phyloP scores from a whole-genome alignment of 1,139 yeast genomes.

The Magnusiomyces fungicola region DNA sequence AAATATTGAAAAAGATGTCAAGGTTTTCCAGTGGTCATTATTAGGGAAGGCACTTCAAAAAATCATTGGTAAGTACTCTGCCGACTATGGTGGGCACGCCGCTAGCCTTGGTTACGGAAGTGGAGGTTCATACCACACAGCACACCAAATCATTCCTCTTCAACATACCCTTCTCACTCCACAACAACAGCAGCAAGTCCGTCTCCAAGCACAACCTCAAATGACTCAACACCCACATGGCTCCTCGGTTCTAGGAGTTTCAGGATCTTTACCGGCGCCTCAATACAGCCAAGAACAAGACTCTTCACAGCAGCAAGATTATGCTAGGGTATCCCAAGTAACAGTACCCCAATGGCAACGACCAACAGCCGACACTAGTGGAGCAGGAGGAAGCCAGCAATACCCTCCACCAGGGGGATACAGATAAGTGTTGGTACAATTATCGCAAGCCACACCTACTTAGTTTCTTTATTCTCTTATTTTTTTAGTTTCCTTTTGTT shows the following conservation, averaged over 20 bases:
- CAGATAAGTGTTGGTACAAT: too few relatives aligned
- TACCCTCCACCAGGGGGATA: too few relatives aligned
- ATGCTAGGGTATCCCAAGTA: background rate
- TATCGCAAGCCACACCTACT: too few relatives aligned
- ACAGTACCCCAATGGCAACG: background rate
- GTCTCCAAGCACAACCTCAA: constrained; percentile 11
- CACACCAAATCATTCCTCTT: constrained; percentile 4
- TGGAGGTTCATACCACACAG: constrained; percentile 2
- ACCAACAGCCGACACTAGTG: too few relatives aligned
- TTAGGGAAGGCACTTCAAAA: constrained; percentile 49
- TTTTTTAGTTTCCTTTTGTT: too few relatives aligned
- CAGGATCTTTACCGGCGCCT: constrained; percentile 3
- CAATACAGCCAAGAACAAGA: too few relatives aligned
- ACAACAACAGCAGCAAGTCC: constrained; percentile 13
- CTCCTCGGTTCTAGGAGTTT: constrained; percentile 6
- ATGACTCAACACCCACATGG: constrained; percentile 5
- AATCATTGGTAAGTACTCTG: constrained; percentile 54
- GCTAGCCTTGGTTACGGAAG: constrained; percentile 8
- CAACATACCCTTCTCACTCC: background rate
- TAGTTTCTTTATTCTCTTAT: too few relatives aligned
- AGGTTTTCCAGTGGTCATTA: constrained; percentile 56
- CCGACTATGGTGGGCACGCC: constrained; percentile 23
- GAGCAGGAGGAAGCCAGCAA: too few relatives aligned
- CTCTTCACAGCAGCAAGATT: constrained; percentile 5
- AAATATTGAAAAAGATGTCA: constrained; percentile 65